Percentiles rank a stretch among this genome's conserved stretches.
phyloP scores from a whole-genome alignment of 129 eudicot species.

The Lactuca sativa region DNA sequence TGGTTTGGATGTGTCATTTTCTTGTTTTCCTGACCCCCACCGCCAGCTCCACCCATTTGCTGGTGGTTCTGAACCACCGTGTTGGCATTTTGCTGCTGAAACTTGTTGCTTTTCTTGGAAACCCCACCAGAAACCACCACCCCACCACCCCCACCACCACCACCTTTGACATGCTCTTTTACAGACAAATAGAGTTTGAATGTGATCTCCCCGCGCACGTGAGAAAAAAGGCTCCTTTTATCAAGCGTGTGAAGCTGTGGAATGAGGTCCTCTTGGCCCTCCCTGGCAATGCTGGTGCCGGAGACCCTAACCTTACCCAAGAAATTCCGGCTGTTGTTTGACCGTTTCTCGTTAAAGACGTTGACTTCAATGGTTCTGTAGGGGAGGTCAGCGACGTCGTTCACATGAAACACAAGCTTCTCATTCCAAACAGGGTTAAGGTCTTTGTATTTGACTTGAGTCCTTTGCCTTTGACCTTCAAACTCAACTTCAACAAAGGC shows the following conservation, averaged over 20 bases:
- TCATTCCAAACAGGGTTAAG: constrained; percentile 92
- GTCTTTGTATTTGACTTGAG: constrained; percentile 71
- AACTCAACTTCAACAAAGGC: constrained; percentile 94
- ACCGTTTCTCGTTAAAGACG: constrained; percentile 77
- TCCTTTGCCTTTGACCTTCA: constrained; percentile 69
- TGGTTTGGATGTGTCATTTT: constrained; percentile 44
- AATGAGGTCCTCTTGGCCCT: constrained; percentile 57
- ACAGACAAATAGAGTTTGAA: constrained; percentile 65
- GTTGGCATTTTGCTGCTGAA: constrained; percentile 46
- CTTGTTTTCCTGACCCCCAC: constrained; percentile 32
- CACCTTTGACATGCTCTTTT: constrained; percentile 57
- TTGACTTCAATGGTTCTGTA: constrained; percentile 80
- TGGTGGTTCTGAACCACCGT: constrained; percentile 49
- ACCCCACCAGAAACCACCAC: constrained; percentile 25
- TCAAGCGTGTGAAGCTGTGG: constrained; percentile 77
- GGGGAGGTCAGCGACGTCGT: constrained; percentile 76
- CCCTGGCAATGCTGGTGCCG: constrained; percentile 62
- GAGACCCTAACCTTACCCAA: constrained; percentile 82
- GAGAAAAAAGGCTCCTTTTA: constrained; percentile 81
- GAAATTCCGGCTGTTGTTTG: constrained; percentile 76
- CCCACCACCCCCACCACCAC: constrained; percentile 14
- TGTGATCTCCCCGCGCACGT: constrained; percentile 81
- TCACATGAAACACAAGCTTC: constrained; percentile 78
- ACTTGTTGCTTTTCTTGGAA: constrained; percentile 61
- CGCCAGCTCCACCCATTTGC: constrained; percentile 28